Conservation (phyloP, 192 early-diverging fungal species). For the Entomortierella lignicola region DNA sequence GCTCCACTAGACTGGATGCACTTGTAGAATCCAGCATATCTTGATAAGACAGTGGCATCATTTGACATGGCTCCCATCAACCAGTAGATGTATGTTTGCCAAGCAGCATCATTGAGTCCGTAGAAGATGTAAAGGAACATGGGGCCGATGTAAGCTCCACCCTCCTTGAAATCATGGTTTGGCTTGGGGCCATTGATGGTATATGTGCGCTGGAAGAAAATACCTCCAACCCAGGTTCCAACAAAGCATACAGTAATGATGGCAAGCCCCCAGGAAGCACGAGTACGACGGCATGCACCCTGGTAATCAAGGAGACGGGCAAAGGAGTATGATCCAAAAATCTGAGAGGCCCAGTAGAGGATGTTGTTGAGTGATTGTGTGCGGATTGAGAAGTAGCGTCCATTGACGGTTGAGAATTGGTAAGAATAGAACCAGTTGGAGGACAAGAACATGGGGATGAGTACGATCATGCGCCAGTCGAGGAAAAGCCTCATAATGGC, state of each 20-base stretch:
- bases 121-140: constrained; percentile 80
- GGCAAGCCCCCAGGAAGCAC: constrained; percentile 71
- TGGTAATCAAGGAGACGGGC: constrained; percentile 75
- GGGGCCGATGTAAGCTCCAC: constrained; percentile 61
- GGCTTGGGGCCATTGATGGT: constrained; percentile 36
- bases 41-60: constrained; percentile 76
- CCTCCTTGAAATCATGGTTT: constrained; percentile 60
- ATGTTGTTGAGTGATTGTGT: constrained; percentile 80
- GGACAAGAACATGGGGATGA: constrained; percentile 75
- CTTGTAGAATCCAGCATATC: constrained; percentile 92
- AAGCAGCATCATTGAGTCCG: constrained; percentile 85
- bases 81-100: constrained; percentile 85
- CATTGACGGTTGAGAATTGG: constrained; percentile 71
- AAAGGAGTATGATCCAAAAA: constrained; percentile 71
- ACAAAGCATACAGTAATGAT: constrained; percentile 61
- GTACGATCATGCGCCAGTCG: constrained; percentile 73
- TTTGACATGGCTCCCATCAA: constrained; percentile 88
- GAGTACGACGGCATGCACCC: constrained; percentile 64
- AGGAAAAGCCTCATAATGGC: constrained; percentile 69
- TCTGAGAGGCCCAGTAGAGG: constrained; percentile 84
- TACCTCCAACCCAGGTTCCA: constrained; percentile 75
- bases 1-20: constrained; percentile 85
- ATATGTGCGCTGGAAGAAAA: constrained; percentile 69
- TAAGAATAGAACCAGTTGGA: constrained; percentile 88
- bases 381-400: constrained; percentile 73